Conservation (phyloP, 306 rosid genomes). For the Alnus glutinosa region DNA sequence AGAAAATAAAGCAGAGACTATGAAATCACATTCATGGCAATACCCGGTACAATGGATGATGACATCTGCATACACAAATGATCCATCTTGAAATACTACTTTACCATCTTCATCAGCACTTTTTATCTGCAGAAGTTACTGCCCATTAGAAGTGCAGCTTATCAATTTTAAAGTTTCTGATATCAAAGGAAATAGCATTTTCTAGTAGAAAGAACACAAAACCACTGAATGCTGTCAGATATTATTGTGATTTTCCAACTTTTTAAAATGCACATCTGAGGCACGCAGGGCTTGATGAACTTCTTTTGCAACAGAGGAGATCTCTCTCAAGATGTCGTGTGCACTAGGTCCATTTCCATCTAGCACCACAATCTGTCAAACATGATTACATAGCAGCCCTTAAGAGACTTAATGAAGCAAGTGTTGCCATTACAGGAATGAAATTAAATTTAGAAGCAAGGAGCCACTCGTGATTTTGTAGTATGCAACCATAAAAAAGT, state of each 20-base stretch:
- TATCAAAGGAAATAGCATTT: too few species aligned
- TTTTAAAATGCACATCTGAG: not conserved
- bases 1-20: not conserved
- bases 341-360: constrained; percentile 8
- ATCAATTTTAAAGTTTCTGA: not conserved
- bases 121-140: constrained; percentile 23
- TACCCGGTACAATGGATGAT: constrained; percentile 34
- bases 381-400: too few species aligned
- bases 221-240: not conserved
- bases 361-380: not conserved
- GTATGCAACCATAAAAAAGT: too few species aligned
- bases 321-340: not conserved
- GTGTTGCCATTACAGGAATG: not conserved
- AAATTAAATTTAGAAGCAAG: not conserved
- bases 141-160: not conserved
- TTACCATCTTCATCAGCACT: constrained; percentile 12
- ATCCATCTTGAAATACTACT: constrained; percentile 18
- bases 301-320: constrained; percentile 5
- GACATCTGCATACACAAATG: constrained; percentile 7
- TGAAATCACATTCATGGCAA: not conserved
- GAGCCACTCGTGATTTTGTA: too few species aligned
- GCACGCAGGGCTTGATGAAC: not conserved
- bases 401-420: not conserved
- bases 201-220: not conserved
- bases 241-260: not conserved